Evolutionary conservation across 805 yeast genomes (phyloP), one percentile per base, ranked within the genome.

Genomic region (Sugiyamaella valdiviana): DNA sequence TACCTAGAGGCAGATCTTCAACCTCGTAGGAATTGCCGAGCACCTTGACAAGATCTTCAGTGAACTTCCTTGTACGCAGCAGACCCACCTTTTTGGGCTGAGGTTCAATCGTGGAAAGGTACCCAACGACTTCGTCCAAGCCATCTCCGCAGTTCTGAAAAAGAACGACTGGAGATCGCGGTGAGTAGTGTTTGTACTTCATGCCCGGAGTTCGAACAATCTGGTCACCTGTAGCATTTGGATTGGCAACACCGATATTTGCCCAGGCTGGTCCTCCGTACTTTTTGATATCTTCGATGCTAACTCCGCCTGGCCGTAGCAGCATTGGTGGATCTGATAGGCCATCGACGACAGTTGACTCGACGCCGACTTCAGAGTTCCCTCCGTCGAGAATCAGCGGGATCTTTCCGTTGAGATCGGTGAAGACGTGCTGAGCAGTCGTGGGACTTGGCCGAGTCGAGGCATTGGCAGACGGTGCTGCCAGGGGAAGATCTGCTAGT

Each of bases 401-500:
- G 12, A 93, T 87, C 52, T 75, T 79, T 0, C 89, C 91, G 1
- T 84, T 61, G 46, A 93, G 66, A 61, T 93, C 99, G 59, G 80
- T 79, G 56, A 68, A 77, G 0, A 93, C 99, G 63, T 93, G 99
- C 7, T 74, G 66, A 0, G 99, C 98, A 29, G 74, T 60, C 0
- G 99, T 93, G 1, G 98, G 96, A 16, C 95, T 85, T 1, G 99
- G 99, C 44, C 88, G 71, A 0, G 99, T 93, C 1, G 96, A 88
- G 1, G 96, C 91, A 65, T 93, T 93, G 1, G 99, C 99, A 1
- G 96, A 87, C 0, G 99, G 99, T 0, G 99, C 99, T 0, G 99
- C 99, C 35, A 93, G 67, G 1, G 99, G 98, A 1, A 85, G 77
- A 55, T 89, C 93, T 46, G 95, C 79, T 10, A 85, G 59, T 1